A percentile compares a stretch with the other conserved stretches of the same genome.
Evolutionary conservation across 331 rosid genomes (phyloP).

Genomic region (Rosa hybrid): DNA sequence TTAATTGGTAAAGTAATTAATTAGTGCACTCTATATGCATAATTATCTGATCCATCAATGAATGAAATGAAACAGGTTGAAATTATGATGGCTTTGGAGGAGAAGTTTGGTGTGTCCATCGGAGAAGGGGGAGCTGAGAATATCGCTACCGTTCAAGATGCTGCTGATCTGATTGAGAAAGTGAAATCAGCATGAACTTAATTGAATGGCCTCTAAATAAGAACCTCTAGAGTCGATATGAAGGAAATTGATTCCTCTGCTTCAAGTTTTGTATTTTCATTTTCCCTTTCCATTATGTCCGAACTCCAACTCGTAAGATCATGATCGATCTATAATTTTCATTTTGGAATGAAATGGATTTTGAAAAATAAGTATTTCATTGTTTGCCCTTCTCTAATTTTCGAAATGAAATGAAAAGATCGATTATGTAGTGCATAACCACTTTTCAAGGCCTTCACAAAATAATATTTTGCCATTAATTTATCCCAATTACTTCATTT

Average conservation of each 20-base stretch:
- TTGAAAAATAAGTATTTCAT: neutral
- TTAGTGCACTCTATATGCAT: neutral
- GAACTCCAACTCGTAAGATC: neutral
- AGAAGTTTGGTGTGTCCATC: constrained; percentile 56
- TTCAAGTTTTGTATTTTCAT: constrained; percentile 6
- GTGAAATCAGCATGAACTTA: constrained; percentile 28
- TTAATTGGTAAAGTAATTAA: neutral
- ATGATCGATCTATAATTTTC: neutral
- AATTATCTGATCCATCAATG: neutral
- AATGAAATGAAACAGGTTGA: constrained; percentile 41
- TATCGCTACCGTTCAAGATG: constrained; percentile 64
- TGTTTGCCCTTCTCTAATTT: neutral
- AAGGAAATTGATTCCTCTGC: neutral
- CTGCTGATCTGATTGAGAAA: constrained; percentile 61
- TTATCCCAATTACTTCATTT: too few species aligned
- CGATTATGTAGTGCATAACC: too few species aligned
- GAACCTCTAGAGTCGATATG: neutral
- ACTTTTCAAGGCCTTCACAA: too few species aligned
- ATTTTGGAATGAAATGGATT: neutral
- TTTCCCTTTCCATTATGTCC: constrained; percentile 5
- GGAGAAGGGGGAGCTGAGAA: constrained; percentile 68
- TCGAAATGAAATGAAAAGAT: too few species aligned
- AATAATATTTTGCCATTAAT: too few species aligned
- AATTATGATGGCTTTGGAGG: constrained; percentile 71
- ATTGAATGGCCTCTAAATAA: constrained; percentile 8